Base-by-base conservation (phyloP, 2,329 filamentous ascomycete genomes). In the Metarhizium anisopliae region DNA sequence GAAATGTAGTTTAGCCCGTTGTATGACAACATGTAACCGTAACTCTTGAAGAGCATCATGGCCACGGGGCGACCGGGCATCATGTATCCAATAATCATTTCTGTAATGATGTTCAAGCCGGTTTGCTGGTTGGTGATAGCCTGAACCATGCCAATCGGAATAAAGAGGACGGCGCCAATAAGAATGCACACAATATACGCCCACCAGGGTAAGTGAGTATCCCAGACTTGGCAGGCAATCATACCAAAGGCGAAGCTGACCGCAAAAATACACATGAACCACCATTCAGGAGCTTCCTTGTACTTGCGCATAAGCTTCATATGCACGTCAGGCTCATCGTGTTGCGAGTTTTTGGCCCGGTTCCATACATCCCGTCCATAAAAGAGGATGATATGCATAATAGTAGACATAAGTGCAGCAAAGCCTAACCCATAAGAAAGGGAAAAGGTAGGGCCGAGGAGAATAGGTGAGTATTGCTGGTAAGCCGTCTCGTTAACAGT, bases 351-450 rank as follows among this genome's bases (percentile, higher is more conserved):
- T 47, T 61, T 61, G 30, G 66, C 64, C 16, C 70, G 68, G 16
- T 63, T 61, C 59, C 66, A 61, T 43, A 84, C 73, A 32, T 81
- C 76, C 8, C 69, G 59, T 10, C 81, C 75, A 58, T 84, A 76
- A 63, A 79, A 82, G 4, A 84, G 68, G 32, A 60, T 69, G 5
- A 75, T 74, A 62, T 84, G 77, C 1, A 79, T 68, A 10, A 85
- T 63, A 0, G 82, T 75, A 1, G 80, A 71, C 2, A 79, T 68
- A 18, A 84, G 74, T 4, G 75, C 72, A 4, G 81, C 82, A 61
- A 85, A 85, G 1, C 75, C 77, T 53, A 84, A 70, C 36, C 79
- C 81, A 60, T 84, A 85, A 3, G 70, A 73, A 13, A 84, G 63
- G 3, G 75, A 71, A 60, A 82, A 83, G 0, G 79, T 79, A 0